phyloP scores from a whole-genome alignment of 108 stramenopile genomes.

The Conticribra guillardii region DNA sequence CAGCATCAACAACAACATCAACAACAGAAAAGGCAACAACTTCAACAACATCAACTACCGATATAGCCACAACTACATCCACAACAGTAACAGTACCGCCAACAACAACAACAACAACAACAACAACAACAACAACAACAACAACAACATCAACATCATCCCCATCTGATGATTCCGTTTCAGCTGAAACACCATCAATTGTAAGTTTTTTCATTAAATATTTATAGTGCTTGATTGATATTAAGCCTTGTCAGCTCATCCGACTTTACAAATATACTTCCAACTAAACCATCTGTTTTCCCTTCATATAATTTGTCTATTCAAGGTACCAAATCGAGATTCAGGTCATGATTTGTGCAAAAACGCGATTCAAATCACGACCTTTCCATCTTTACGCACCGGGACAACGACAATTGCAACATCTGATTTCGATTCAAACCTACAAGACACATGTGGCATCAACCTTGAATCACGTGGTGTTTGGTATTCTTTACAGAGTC shows the following conservation, averaged over 20 bases:
- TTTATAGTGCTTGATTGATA: no score
- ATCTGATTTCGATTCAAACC: background rate
- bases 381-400: background rate
- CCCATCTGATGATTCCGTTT: no score
- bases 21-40: no score
- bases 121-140: no score
- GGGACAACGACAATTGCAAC: background rate
- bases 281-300: no score
- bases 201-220: no score
- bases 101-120: no score
- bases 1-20: background rate
- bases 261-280: no score
- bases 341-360: background rate
- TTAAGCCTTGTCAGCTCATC: no score
- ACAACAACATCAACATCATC: no score
- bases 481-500: background rate
- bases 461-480: background rate
- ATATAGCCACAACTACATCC: background rate
- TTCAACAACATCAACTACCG: background rate
- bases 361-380: background rate
- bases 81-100: background rate
- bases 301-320: no score
- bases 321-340: background rate
- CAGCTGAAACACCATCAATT: no score
- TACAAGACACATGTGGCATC: background rate